Conservation (phyloP, 169 alveolate genomes). For the Eimeria acervulina region DNA sequence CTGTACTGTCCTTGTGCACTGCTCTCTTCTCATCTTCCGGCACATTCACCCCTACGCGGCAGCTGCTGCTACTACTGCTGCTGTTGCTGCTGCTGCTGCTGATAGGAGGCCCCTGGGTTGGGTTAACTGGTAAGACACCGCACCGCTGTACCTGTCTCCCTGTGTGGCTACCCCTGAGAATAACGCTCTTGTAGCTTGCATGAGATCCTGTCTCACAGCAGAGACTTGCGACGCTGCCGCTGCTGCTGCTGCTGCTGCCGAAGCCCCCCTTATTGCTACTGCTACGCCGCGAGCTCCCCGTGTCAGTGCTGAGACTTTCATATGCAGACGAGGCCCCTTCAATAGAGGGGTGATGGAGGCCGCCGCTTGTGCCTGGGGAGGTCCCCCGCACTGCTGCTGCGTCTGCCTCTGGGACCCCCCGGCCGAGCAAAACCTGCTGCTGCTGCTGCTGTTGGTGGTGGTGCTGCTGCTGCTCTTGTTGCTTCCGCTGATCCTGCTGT, state of each 20-base stretch:
- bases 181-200: conserved; percentile 62
- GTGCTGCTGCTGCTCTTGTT: neutral
- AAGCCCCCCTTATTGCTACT: conserved; percentile 54
- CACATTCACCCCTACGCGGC: conserved; percentile 6
- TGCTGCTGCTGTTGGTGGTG: conserved; percentile 28
- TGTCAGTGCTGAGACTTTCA: conserved; percentile 63
- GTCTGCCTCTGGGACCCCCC: neutral
- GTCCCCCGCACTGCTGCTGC: neutral
- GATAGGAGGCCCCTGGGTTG: neutral
- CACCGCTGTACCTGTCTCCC: conserved; percentile 49
- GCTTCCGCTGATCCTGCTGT: conserved; percentile 34
- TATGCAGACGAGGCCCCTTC: conserved; percentile 7
- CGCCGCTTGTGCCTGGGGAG: conserved; percentile 1
- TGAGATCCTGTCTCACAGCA: conserved; percentile 11
- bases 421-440: neutral
- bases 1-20: neutral
- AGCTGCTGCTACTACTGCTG: conserved; percentile 16
- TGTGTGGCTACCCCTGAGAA: conserved; percentile 45
- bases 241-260: conserved; percentile 32
- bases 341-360: neutral
- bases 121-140: neutral
- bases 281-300: conserved; percentile 70
- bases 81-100: conserved; percentile 23
- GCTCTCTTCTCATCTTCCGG: neutral
- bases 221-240: neutral